Evolutionary conservation across 2,329 filamentous ascomycete species (phyloP).

Genomic region (Saccharata proteae): DNA sequence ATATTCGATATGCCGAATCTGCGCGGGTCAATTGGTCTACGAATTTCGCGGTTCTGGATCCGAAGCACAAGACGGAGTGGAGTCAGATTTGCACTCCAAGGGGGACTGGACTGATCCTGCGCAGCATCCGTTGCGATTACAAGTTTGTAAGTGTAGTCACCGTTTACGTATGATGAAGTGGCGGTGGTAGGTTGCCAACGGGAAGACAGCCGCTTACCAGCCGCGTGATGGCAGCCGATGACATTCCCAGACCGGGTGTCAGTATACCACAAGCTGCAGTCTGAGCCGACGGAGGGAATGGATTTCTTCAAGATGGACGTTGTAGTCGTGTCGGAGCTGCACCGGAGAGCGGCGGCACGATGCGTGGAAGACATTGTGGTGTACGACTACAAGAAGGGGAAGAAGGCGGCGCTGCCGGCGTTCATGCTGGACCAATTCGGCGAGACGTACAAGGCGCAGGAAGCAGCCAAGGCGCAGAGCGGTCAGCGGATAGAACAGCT

Average conservation of each 20-base stretch:
- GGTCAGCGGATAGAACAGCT: constrained; percentile 44
- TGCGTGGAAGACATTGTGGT: constrained; percentile 68
- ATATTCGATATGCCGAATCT: constrained; percentile 73
- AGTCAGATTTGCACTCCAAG: constrained; percentile 53
- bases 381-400: constrained; percentile 56
- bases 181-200: not conserved
- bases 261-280: constrained; percentile 66
- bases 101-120: constrained; percentile 62
- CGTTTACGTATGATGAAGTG: not conserved
- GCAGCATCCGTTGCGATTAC: constrained; percentile 69
- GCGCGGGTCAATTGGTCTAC: constrained; percentile 66
- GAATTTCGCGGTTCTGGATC: constrained; percentile 55
- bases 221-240: constrained; percentile 53
- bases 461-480: constrained; percentile 43
- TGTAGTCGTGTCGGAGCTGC: constrained; percentile 60
- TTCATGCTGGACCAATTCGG: constrained; percentile 53
- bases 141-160: constrained; percentile 61
- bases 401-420: constrained; percentile 44
- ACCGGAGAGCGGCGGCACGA: constrained; percentile 59
- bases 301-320: constrained; percentile 50
- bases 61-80: constrained; percentile 52
- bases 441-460: constrained; percentile 49
- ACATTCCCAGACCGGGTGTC: constrained; percentile 71
- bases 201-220: no score
- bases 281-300: constrained; percentile 35